Conservation (phyloP, 768 basidiomycete species). For the Lentinula sp. region DNA sequence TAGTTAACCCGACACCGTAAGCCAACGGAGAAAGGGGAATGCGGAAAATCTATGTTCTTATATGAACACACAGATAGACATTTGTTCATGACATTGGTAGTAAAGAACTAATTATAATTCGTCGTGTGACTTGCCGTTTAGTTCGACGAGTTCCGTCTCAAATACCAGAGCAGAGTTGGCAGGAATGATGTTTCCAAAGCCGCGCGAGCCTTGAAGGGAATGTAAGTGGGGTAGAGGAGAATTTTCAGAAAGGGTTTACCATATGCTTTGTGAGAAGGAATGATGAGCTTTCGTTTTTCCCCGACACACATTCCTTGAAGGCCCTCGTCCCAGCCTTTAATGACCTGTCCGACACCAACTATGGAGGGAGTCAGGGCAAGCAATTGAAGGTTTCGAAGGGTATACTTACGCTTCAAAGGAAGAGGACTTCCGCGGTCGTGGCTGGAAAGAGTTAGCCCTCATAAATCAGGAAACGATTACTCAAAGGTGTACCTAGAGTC, state of each 20-base stretch:
- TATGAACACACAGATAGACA: no score
- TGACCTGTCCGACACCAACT: slow-evolving; percentile 82
- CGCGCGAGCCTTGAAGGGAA: slow-evolving; percentile 52
- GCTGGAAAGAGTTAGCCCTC: slow-evolving; percentile 26
- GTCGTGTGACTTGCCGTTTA: slow-evolving; percentile 40
- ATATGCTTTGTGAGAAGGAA: slow-evolving; percentile 76
- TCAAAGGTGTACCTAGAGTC: slow-evolving; percentile 63
- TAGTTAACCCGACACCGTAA: no score
- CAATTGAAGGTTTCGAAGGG: not conserved
- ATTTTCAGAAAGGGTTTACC: slow-evolving; percentile 36
- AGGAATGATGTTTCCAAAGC: slow-evolving; percentile 75
- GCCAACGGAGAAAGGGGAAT: no score
- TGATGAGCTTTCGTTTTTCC: slow-evolving; percentile 87
- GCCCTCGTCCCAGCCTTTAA: slow-evolving; percentile 82
- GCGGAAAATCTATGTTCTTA: no score
- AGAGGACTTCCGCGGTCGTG: slow-evolving; percentile 71
- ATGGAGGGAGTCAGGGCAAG: not conserved
- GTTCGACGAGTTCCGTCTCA: slow-evolving; percentile 73
- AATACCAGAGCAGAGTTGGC: slow-evolving; percentile 77
- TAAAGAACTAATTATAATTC: slow-evolving; percentile 39
- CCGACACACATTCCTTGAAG: slow-evolving; percentile 78
- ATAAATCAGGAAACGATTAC: not conserved
- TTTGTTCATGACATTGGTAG: no score
- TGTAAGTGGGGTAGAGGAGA: not conserved
- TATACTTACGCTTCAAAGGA: slow-evolving; percentile 62